Base-by-base conservation (phyloP, 257 asterid species). In the Striga asiatica region DNA sequence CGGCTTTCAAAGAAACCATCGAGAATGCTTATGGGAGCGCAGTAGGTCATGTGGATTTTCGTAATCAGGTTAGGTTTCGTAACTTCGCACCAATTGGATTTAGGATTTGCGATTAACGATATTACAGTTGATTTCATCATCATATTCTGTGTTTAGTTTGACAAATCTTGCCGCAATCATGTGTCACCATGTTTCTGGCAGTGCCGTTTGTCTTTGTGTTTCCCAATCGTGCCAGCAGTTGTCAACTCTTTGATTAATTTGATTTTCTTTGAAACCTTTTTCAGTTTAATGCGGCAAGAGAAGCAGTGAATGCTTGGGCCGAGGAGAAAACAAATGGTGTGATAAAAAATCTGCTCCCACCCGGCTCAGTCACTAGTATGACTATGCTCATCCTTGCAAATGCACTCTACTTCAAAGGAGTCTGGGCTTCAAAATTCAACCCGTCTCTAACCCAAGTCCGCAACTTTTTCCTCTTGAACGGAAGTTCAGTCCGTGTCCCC, bases 361-460 rank as follows among this genome's bases (percentile, higher is more conserved):
- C 71, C 17, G 78, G 52, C 51, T 62, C 78, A 31, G 66, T 77
- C 3, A 74, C 71, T 60, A 55, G 76, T 29, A 18, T 67, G 1
- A 75, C 81, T 0, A 60, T 71, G 69, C 81, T 78, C 18, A 58
- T 78, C 57, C 58, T 75, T 10, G 69, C 81, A 5, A 78, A 78
- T 18, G 85, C 81, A 11, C 54, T 78, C 41, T 78, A 78, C 42
- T 78, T 72, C 58, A 78, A 78, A 78, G 85, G 85, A 46, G 64
- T 71, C 14, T 78, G 85, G 81, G 48, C 37, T 2, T 68, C 74
- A 22, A 75, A 78, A 49, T 78, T 78, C 13, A 69, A 72, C 39
- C 66, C 79, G 29, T 56, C 79, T 2, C 20, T 32, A 9, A 78
- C 85, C 8, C 60, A 69, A 55, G 67, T 56, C 23, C 41, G 64